These are phyloP conservation scores for Nicotiana otophora DNA, from an alignment of 257 asterid species.

Conservation along the genomic window DNA sequence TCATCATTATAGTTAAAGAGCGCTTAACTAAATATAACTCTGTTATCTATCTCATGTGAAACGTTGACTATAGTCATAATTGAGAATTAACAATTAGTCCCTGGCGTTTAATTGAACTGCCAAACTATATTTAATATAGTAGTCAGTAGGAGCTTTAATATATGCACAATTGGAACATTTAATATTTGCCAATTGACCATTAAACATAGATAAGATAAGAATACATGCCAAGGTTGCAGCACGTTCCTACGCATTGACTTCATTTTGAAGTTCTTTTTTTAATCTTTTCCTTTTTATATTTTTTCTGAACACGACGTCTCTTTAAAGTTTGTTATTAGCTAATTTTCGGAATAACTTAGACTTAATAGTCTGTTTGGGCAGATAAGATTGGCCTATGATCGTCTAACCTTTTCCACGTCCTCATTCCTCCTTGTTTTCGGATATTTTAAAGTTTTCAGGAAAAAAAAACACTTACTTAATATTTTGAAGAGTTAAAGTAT, in stretches of 20 bases:
- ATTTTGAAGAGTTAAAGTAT: not conserved
- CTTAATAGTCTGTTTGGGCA: not conserved
- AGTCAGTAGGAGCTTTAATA: not conserved
- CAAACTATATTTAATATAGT: not conserved
- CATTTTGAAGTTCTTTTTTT: not conserved
- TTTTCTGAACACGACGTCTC: not conserved
- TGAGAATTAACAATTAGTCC: not conserved
- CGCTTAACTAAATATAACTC: not conserved
- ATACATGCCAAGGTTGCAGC: not conserved
- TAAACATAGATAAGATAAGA: not conserved
- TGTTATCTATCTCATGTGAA: not conserved
- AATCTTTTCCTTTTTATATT: not conserved
- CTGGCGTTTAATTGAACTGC: not conserved
- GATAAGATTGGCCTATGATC: not conserved
- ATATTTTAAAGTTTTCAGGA: not conserved
- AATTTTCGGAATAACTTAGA: not conserved
- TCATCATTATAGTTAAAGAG: not conserved
- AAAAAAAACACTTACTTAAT: too few relatives aligned
- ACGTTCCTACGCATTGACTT: not conserved
- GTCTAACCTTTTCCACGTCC: not conserved
- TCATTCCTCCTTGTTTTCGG: not conserved
- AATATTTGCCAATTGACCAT: not conserved
- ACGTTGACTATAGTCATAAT: not conserved
- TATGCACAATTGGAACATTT: not conserved
- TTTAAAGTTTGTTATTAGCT: not conserved